Evolutionary conservation across 2,329 filamentous ascomycete genomes (phyloP).

Genomic region (Pyrenophora tritici-repentis): DNA sequence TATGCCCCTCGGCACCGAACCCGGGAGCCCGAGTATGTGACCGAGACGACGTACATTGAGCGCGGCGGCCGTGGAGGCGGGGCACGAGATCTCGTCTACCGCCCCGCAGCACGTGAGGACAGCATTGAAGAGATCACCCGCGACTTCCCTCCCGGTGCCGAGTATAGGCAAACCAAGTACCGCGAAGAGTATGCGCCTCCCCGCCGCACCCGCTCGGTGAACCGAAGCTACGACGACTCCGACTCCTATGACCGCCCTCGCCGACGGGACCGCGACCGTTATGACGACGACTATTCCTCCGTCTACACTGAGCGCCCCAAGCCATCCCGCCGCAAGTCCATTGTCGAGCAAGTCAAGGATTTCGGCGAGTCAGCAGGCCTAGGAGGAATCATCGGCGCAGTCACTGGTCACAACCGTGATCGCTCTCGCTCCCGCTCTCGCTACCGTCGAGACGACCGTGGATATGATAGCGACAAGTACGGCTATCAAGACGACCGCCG

Average conservation of each 20-base stretch:
- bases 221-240: conserved; percentile 64
- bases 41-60: conserved; percentile 58
- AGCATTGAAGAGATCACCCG: conserved; percentile 85
- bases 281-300: conserved; percentile 55
- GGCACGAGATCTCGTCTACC: conserved; percentile 56
- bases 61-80: conserved; percentile 52
- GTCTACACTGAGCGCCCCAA: conserved; percentile 50
- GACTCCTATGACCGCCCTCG: conserved; percentile 47
- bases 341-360: conserved; percentile 62
- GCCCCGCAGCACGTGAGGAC: conserved; percentile 64
- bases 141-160: conserved; percentile 74
- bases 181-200: conserved; percentile 57
- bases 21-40: conserved; percentile 56
- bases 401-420: conserved; percentile 63
- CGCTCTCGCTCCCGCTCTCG: conserved; percentile 52
- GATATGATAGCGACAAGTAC: conserved; percentile 51
- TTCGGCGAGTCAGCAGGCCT: conserved; percentile 63
- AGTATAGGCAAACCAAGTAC: conserved; percentile 53
- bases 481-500: conserved; percentile 35
- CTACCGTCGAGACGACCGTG: conserved; percentile 51
- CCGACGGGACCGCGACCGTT: conserved; percentile 47
- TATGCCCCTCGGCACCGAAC: conserved; percentile 56
- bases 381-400: conserved; percentile 57
- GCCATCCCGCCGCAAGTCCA: conserved; percentile 58
- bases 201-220: conserved; percentile 68